phyloP scores from a whole-genome alignment of 805 yeast genomes.

The Zygoascus biomembranicola region DNA sequence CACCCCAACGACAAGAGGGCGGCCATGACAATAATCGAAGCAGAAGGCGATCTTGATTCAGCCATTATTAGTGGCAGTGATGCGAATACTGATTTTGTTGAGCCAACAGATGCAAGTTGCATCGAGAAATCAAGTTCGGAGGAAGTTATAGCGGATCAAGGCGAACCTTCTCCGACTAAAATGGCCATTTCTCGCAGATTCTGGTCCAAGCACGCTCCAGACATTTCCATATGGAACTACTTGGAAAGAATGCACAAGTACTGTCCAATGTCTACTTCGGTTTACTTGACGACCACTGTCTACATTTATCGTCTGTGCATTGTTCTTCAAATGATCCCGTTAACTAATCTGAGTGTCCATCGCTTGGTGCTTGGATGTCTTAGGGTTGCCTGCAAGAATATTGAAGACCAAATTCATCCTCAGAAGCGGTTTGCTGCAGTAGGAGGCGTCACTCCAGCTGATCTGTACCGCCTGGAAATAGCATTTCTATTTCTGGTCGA shows the following conservation, averaged over 20 bases:
- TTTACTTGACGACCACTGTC: constrained; percentile 30
- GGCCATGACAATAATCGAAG: neutral
- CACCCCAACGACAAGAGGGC: neutral
- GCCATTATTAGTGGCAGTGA: neutral
- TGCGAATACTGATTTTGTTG: neutral
- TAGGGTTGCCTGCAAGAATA: constrained; percentile 38
- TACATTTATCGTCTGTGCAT: constrained; percentile 29
- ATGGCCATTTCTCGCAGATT: constrained; percentile 23
- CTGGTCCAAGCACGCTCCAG: constrained; percentile 26
- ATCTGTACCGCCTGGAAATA: constrained; percentile 42
- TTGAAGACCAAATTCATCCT: constrained; percentile 40
- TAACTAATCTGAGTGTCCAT: constrained; percentile 33
- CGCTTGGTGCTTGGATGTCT: constrained; percentile 38
- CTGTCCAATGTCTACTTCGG: constrained; percentile 32
- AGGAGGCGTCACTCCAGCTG: constrained; percentile 38
- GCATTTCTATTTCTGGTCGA: constrained; percentile 42
- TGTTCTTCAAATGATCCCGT: constrained; percentile 23
- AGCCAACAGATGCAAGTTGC: neutral
- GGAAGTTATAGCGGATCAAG: neutral
- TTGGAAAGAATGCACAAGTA: constrained; percentile 31
- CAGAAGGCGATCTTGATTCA: neutral
- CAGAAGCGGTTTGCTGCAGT: constrained; percentile 41
- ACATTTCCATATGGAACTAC: constrained; percentile 26
- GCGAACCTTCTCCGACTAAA: neutral
- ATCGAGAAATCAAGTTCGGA: neutral